Percentiles rank a stretch among this genome's conserved stretches.
Evolutionary conservation across 257 asterid genomes (phyloP).

Genomic region (Solanum tarijense): DNA sequence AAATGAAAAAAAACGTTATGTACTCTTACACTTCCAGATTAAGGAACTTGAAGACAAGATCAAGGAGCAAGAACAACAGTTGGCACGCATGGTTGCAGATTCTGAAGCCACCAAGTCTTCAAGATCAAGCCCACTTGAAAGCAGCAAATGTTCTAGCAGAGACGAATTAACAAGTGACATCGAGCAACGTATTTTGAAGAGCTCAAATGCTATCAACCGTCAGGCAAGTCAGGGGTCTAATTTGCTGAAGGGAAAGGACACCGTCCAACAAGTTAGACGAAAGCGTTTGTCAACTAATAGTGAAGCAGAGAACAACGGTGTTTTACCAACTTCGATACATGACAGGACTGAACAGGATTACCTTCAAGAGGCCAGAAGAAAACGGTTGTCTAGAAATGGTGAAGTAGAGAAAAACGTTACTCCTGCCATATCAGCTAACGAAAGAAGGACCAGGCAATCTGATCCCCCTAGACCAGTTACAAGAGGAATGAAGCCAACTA

Average conservation of each 20-base stretch:
- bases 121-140: slow-evolving; percentile 35
- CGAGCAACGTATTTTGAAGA: slow-evolving; percentile 54
- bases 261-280: slow-evolving; percentile 28
- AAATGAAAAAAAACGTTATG: neutral
- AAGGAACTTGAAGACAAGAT: slow-evolving; percentile 69
- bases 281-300: slow-evolving; percentile 51
- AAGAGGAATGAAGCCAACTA: slow-evolving; percentile 38
- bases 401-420: neutral
- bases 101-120: slow-evolving; percentile 12
- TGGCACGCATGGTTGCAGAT: slow-evolving; percentile 18
- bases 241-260: slow-evolving; percentile 33
- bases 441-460: slow-evolving; percentile 44
- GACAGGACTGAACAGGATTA: neutral
- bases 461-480: slow-evolving; percentile 50
- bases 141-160: slow-evolving; percentile 16
- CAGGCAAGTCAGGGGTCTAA: slow-evolving; percentile 30
- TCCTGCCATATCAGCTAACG: slow-evolving; percentile 8
- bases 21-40: slow-evolving; percentile 24
- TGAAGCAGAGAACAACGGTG: slow-evolving; percentile 44
- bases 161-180: slow-evolving; percentile 32
- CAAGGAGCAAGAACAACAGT: slow-evolving; percentile 56
- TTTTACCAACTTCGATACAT: slow-evolving; percentile 8
- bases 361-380: slow-evolving; percentile 2
- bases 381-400: slow-evolving; percentile 2
- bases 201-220: slow-evolving; percentile 31